Evolutionary conservation across 495 filamentous ascomycete genomes (phyloP), one percentile per base, ranked within the genome.

Genomic region (Xylaria palmicola): DNA sequence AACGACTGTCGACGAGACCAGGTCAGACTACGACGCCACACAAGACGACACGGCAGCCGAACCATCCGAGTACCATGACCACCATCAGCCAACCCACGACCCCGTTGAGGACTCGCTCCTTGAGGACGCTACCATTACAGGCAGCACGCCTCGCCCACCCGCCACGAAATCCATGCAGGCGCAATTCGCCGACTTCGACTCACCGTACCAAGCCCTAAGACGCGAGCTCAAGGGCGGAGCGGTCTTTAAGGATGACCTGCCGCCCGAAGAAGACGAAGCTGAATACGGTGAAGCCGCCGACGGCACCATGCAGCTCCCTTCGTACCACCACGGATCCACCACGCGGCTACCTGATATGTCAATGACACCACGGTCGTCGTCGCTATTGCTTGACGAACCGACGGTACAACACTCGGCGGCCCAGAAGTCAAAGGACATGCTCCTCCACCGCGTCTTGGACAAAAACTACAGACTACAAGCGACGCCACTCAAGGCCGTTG

Each of bases 381-480:
- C 62, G 26, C 13, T 61, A 12, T 63, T 71, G 29, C 66, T 68
- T 9, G 72, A 71, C 41, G 72, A 67, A 3, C 61, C 66, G 30
- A 68, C 63, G 51, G 70, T 59, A 68, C 77, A 56, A 69, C 76
- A 66, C 68, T 79, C 59, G 43, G 75, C 75, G 9, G 72, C 76
- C 41, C 78, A 75, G 68, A 76, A 75, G 64, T 67, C 78, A 60
- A 78, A 77, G 22, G 91, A 96, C 70, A 85, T 87, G 1, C 81
- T 98, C 6, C 79, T 98, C 10, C 94, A 98, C 71, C 88, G 88
- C 59, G 80, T 98, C 36, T 85, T 91, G 7, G 91, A 97, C 76
- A 97, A 94, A 71, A 97, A 89, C 43, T 98, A 95, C 74, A 90
- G 95, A 29, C 76, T 98, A 1, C 89, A 92, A 76, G 92, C 94